Conservation (phyloP, 2,329 filamentous ascomycete genomes). For the Seiridium cupressi region DNA sequence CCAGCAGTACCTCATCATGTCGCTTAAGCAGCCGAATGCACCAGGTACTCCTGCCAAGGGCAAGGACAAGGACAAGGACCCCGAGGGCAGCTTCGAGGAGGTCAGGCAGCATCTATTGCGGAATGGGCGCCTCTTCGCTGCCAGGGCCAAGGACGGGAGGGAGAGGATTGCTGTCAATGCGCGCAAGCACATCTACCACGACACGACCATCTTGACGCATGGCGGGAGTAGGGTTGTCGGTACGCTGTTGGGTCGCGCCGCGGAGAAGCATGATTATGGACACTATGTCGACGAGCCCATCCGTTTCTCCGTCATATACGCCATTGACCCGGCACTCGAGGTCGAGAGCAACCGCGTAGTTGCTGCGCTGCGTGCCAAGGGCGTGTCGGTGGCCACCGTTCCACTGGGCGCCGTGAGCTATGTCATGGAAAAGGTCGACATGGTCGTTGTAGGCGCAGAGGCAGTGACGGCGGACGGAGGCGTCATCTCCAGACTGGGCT, state of each 20-base stretch:
- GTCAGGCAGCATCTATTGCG: conserved; percentile 80
- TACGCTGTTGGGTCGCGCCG: conserved; percentile 71
- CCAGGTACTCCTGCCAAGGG: conserved; percentile 14
- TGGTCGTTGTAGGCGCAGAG: conserved; percentile 69
- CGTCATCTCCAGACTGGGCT: conserved; percentile 83
- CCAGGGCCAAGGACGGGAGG: conserved; percentile 80
- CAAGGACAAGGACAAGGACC: conserved; percentile 24
- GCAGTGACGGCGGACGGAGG: conserved; percentile 93
- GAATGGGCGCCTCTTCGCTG: conserved; percentile 84
- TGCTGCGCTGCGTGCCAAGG: conserved; percentile 65
- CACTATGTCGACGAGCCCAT: conserved; percentile 44
- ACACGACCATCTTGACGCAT: conserved; percentile 82
- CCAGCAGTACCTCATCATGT: conserved; percentile 86
- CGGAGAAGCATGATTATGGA: conserved; percentile 49
- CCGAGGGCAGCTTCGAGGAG: conserved; percentile 69
- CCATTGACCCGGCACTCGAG: conserved; percentile 54
- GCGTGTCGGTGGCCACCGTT: conserved; percentile 82
- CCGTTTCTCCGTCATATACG: conserved; percentile 82
- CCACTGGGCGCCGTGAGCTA: conserved; percentile 75
- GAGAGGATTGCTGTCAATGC: conserved; percentile 66
- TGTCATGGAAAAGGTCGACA: conserved; percentile 70
- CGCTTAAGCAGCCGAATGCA: conserved; percentile 54
- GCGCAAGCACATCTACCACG: conserved; percentile 69
- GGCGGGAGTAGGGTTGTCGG: conserved; percentile 85
- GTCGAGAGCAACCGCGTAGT: conserved; percentile 72